Evolutionary conservation across 805 yeast species (phyloP), one percentile per base, ranked within the genome.

Genomic region (Metschnikowia amazonensis): DNA sequence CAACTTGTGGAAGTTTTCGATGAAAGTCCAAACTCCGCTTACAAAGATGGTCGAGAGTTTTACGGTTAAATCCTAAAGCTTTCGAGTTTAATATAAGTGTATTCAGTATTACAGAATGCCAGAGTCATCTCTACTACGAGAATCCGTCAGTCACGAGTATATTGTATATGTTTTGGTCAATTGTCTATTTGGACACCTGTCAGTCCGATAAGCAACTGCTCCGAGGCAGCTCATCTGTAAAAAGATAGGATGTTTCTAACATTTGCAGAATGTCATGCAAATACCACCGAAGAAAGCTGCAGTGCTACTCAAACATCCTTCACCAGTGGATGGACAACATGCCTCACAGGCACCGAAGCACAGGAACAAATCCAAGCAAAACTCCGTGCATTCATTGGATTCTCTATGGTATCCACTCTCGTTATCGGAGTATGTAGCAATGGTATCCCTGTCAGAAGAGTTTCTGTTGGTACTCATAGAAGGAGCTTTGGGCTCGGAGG

Each of bases 251-350:
- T 34, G 23, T 9, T 18, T 31, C 30, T 30, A 48, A 43, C 70
- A 66, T 57, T 63, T 66, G 54, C 70, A 62, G 45, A 66, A 62
- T 3, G 64, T 50, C 34, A 70, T 59, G 17, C 67, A 52, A 16
- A 70, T 47, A 47, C 65, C 66, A 23, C 74, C 75, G 39, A 65
- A 53, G 57, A 70, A 66, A 1, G 64, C 56, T 8, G 73, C 73
- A 24, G 60, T 46, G 18, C 66, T 51, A 36, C 68, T 62, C 42
- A 70, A 45, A 48, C 65, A 70, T 8, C 76, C 75, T 43, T 70
- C 74, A 3, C 72, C 72, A 14, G 57, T 57, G 33, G 63, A 48
- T n/a, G 76, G 76, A 50, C 74, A 70, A 48, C 72, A 70, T 5
- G 60, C 55, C 37, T 68, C 70, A 42, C 64, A 64, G 39, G 68